Percentiles rank a stretch among this genome's conserved stretches.
phyloP scores from a whole-genome alignment of 768 basidiomycete species.

The Boletus insuetus region DNA sequence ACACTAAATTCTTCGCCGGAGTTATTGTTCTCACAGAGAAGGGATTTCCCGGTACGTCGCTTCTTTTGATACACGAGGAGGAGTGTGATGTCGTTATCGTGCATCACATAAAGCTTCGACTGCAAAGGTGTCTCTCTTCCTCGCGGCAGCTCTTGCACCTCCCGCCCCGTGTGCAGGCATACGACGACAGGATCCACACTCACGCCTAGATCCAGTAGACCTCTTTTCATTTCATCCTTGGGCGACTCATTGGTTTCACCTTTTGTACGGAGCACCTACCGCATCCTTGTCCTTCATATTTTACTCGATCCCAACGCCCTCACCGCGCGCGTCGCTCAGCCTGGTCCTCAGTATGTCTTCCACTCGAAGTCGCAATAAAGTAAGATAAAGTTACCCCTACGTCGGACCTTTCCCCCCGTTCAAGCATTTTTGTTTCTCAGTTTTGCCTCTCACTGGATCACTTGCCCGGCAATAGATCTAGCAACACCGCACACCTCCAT shows the following conservation, averaged over 20 bases:
- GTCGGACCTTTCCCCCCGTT: neutral
- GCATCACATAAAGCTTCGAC: slow-evolving; percentile 24
- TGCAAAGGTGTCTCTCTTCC: slow-evolving; percentile 1
- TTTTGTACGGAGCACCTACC: neutral
- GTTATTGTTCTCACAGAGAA: slow-evolving; percentile 16
- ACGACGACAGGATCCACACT: slow-evolving; percentile 17
- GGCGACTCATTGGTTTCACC: neutral
- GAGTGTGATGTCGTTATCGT: slow-evolving; percentile 8
- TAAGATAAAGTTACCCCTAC: slow-evolving; percentile 3
- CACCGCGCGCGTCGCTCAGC: neutral
- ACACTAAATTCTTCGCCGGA: too few species aligned
- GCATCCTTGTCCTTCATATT: neutral
- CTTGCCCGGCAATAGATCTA: slow-evolving; percentile 8
- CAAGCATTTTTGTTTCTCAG: slow-evolving; percentile 9
- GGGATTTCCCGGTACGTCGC: slow-evolving; percentile 22
- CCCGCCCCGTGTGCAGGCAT: slow-evolving; percentile 23
- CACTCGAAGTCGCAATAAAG: slow-evolving; percentile 20
- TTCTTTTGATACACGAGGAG: slow-evolving; percentile 29
- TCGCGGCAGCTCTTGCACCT: slow-evolving; percentile 9
- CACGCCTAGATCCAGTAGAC: neutral
- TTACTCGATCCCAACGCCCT: neutral
- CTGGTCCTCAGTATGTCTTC: slow-evolving; percentile 13
- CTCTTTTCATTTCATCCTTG: neutral
- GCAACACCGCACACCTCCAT: slow-evolving; percentile 13
- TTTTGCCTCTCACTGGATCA: slow-evolving; percentile 24